A percentile compares a stretch with the other conserved stretches of the same genome.
These are phyloP conservation scores for Yamadazyma siamensis DNA, from an alignment of 1,139 yeast species.

Conservation along the genomic window DNA sequence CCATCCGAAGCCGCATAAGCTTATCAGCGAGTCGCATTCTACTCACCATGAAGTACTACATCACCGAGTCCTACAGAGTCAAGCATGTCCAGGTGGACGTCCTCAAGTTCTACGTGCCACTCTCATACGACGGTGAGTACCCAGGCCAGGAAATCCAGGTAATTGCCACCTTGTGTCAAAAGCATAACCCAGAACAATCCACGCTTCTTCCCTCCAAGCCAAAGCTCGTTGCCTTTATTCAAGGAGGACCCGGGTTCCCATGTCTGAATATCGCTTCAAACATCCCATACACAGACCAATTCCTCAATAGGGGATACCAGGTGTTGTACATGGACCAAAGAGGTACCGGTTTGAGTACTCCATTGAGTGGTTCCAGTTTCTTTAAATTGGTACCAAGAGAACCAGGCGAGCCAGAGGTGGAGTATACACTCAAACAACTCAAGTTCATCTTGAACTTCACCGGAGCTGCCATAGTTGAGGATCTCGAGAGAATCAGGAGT, in stretches of 20 bases:
- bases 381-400: slow-evolving; percentile 13
- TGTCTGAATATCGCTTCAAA: slow-evolving; percentile 36
- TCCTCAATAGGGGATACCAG: slow-evolving; percentile 43
- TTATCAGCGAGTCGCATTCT: no score
- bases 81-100: slow-evolving; percentile 27
- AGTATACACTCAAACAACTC: slow-evolving; percentile 23
- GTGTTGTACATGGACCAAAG: slow-evolving; percentile 54
- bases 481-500: slow-evolving; percentile 43
- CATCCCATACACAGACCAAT: slow-evolving; percentile 32
- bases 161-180: slow-evolving; percentile 35
- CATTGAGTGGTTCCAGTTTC: slow-evolving; percentile 36
- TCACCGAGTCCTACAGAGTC: slow-evolving; percentile 26
- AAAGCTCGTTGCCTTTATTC: slow-evolving; percentile 42
- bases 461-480: slow-evolving; percentile 51
- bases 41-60: no score
- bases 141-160: slow-evolving; percentile 20
- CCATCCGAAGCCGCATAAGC: no score
- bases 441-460: slow-evolving; percentile 42
- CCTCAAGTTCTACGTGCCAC: slow-evolving; percentile 25
- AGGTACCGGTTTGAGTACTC: slow-evolving; percentile 54
- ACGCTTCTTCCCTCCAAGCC: slow-evolving; percentile 23
- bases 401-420: slow-evolving; percentile 18
- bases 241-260: slow-evolving; percentile 61
- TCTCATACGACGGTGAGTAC: slow-evolving; percentile 17
- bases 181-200: slow-evolving; percentile 15